Conservation (phyloP, 768 basidiomycete species). For the Phallus indusiatus region DNA sequence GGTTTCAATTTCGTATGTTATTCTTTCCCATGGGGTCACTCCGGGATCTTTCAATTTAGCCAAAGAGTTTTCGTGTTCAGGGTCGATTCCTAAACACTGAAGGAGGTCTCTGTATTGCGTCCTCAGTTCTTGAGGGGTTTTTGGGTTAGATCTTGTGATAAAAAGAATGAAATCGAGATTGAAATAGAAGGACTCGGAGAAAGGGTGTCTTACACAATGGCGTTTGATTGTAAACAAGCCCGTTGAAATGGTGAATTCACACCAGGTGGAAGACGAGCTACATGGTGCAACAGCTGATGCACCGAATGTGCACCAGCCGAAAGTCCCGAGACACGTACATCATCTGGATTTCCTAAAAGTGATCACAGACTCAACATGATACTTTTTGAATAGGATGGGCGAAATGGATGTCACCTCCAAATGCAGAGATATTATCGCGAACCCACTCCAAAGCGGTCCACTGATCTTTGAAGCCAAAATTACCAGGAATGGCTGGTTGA, state of each 20-base stretch:
- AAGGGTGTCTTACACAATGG: slow-evolving; percentile 43
- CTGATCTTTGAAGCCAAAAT: slow-evolving; percentile 80
- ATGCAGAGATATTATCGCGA: slow-evolving; percentile 51
- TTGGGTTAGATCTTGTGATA: slow-evolving; percentile 40
- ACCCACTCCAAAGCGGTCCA: slow-evolving; percentile 74
- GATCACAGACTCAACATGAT: neutral
- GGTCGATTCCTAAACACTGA: slow-evolving; percentile 43
- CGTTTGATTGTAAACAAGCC: slow-evolving; percentile 65
- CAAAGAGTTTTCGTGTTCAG: slow-evolving; percentile 40
- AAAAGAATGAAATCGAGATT: neutral
- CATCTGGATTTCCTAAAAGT: slow-evolving; percentile 42
- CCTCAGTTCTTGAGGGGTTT: slow-evolving; percentile 47
- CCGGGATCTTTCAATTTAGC: slow-evolving; percentile 38
- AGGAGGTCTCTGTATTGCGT: slow-evolving; percentile 60
- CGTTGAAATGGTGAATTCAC: slow-evolving; percentile 54
- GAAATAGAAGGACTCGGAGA: neutral
- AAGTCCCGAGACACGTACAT: slow-evolving; percentile 58
- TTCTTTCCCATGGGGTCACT: slow-evolving; percentile 36
- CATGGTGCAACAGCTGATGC: slow-evolving; percentile 65
- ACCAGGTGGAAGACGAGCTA: slow-evolving; percentile 49
- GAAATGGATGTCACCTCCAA: slow-evolving; percentile 47
- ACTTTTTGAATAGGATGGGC: neutral
- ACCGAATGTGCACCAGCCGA: slow-evolving; percentile 76
- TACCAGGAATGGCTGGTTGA: slow-evolving; percentile 51
- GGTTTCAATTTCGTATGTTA: slow-evolving; percentile 54